Evolutionary conservation across 2,329 filamentous ascomycete species (phyloP), one percentile per base, ranked within the genome.

Genomic region (Phaeomoniella chlamydospora): DNA sequence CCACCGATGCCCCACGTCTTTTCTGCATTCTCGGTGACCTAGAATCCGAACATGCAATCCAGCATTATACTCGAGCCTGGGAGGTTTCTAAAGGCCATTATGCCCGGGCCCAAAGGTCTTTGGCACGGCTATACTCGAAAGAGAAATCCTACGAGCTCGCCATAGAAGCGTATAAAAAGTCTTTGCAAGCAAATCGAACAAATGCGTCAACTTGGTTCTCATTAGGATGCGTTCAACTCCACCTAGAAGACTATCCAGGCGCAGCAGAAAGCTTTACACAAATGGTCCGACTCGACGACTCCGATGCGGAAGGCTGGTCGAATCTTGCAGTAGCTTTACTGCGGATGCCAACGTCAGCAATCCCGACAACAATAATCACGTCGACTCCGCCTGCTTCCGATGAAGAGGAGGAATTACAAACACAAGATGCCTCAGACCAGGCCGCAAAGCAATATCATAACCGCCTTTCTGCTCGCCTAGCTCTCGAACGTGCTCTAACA

Each of bases 1-100:
- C 86, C 0, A 41, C 41, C 1, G 84, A 96, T 51, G 84, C 88
- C 1, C 81, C 90, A 0, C 74, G 90, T 0, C 62, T 96, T 4
- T 88, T 87, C 64, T 96, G 88, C 52, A 94, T 98, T 39, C 65
- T 98, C 1, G 90, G 88, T 13, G 90, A 98, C 47, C 69, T 98
- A 12, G 83, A 93, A 45, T 67, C 76, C 15, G 72, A 90, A 6
- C 68, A 79, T 0, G 22, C 22, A 26, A n/a, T 26, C 55, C 61
- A 6, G 74, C 87, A 44, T 60, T 98, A 92, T 59, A 72, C 83
- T 43, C 80, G 79, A 11, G 86, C 88, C 0, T 98, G 90, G 90
- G 73, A 79, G 14, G 72, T 94, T 1, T 94, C 87, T 0, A 77
- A 77, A 2, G 57, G 75, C 34, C 74, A 87, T 11, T 98, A 85